Evolutionary conservation across 73 alveolate genomes (phyloP).

Genomic region (Symbiodinium natans): DNA sequence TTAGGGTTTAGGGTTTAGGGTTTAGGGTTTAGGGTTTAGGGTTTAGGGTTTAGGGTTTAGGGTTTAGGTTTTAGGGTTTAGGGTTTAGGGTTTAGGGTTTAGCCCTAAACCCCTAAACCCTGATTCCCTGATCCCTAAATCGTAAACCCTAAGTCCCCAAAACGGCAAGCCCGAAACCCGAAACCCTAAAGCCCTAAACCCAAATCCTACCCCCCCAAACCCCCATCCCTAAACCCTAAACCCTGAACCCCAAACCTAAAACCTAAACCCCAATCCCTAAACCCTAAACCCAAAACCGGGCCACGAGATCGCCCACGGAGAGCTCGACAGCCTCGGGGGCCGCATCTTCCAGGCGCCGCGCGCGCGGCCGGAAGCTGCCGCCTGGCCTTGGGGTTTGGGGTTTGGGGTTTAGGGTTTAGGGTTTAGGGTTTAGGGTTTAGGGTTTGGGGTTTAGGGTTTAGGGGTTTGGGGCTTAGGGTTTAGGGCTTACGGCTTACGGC

Average conservation of each 20-base stretch:
- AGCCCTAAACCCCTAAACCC: too few relatives aligned
- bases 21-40: not conserved
- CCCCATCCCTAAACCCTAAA: too few relatives aligned
- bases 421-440: not conserved
- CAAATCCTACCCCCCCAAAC: too few relatives aligned
- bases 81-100: not conserved
- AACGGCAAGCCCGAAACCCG: too few relatives aligned
- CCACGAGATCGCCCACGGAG: not conserved
- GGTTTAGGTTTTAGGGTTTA: not conserved
- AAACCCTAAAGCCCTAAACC: too few relatives aligned
- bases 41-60: not conserved
- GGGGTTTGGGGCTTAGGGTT: not conserved
- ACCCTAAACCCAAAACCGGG: not conserved
- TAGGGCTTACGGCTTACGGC: too few relatives aligned
- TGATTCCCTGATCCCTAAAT: too few relatives aligned
- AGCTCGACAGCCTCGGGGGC: not conserved
- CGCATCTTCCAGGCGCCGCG: not conserved
- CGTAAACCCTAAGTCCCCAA: too few relatives aligned
- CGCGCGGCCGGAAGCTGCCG: slow-evolving; percentile 2
- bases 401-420: not conserved
- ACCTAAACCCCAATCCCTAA: not conserved
- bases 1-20: not conserved
- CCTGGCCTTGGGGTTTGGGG: not conserved
- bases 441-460: not conserved
- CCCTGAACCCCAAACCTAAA: not conserved